Evolutionary conservation across 1,284 basidiomycete genomes (phyloP).

Genomic region (Boletus albobrunnescens): DNA sequence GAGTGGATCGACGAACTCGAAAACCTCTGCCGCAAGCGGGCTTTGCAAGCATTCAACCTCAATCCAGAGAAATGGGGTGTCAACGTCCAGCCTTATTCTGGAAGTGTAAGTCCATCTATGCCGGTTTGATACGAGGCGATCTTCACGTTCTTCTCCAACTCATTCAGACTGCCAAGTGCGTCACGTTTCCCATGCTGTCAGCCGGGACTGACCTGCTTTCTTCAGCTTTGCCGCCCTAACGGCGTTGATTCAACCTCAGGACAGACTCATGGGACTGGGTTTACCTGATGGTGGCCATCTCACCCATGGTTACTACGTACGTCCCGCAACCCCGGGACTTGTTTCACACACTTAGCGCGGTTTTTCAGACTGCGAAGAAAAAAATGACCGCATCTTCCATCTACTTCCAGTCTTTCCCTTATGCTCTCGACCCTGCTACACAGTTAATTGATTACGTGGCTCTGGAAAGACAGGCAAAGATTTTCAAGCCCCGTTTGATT

Average conservation of each 20-base stretch:
- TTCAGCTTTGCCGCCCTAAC: constrained; percentile 94
- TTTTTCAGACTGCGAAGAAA: constrained; percentile 87
- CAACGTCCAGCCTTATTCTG: constrained; percentile 99
- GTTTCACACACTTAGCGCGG: constrained; percentile 31
- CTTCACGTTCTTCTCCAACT: background rate
- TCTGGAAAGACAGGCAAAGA: constrained; percentile 84
- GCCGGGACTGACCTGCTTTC: constrained; percentile 9
- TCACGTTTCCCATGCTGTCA: background rate
- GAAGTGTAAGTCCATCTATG: constrained; percentile 56
- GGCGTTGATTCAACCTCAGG: constrained; percentile 94
- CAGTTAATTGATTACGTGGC: constrained; percentile 90
- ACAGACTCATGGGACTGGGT: constrained; percentile 98
- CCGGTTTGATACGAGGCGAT: constrained; percentile 2
- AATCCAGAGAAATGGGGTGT: constrained; percentile 95
- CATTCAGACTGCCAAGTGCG: constrained; percentile 76
- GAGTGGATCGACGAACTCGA: constrained; percentile 98
- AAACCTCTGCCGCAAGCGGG: constrained; percentile 91
- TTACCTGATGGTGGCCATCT: constrained; percentile 98
- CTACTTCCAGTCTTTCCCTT: constrained; percentile 99
- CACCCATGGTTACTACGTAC: constrained; percentile 94
- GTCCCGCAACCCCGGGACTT: constrained; percentile 23
- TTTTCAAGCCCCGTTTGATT: constrained; percentile 95
- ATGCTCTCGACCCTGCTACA: constrained; percentile 80
- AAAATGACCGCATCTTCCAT: constrained; percentile 99
- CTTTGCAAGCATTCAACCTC: constrained; percentile 94